Conservation (phyloP, 768 basidiomycete species). For the Termitomyces sp. region DNA sequence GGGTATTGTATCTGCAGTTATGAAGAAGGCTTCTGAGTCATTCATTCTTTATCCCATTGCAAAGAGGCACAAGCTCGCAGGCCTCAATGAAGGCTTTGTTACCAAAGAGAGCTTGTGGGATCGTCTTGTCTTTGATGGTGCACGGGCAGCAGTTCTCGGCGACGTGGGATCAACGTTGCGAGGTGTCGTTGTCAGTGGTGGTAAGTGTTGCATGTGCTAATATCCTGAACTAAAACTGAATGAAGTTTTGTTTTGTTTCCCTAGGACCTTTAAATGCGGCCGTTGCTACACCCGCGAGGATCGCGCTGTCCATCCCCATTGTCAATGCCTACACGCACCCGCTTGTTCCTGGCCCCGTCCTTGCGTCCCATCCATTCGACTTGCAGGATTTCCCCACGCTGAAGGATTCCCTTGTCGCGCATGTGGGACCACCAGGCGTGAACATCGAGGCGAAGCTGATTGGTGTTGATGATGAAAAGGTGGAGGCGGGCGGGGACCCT, state of each 20-base stretch:
- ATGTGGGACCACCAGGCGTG: slow-evolving; percentile 76
- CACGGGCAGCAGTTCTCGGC: slow-evolving; percentile 58
- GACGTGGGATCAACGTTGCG: slow-evolving; percentile 60
- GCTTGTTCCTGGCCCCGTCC: slow-evolving; percentile 68
- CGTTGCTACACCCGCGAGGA: slow-evolving; percentile 57
- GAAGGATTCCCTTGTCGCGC: slow-evolving; percentile 31
- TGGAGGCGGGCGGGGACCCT: slow-evolving; percentile 69
- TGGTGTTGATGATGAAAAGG: slow-evolving; percentile 57
- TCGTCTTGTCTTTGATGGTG: slow-evolving; percentile 65
- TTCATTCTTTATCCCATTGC: slow-evolving; percentile 58
- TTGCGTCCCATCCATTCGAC: slow-evolving; percentile 83
- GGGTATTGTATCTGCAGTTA: slow-evolving; percentile 49
- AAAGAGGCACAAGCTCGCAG: slow-evolving; percentile 74
- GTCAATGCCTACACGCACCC: slow-evolving; percentile 62
- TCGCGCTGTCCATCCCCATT: slow-evolving; percentile 75
- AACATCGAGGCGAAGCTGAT: slow-evolving; percentile 84
- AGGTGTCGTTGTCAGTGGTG: slow-evolving; percentile 69
- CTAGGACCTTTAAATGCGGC: slow-evolving; percentile 49
- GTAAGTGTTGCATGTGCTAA: slow-evolving; percentile 33
- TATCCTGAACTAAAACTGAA: neutral
- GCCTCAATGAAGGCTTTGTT: slow-evolving; percentile 68
- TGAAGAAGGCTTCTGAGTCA: slow-evolving; percentile 50
- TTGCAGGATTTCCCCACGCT: slow-evolving; percentile 63
- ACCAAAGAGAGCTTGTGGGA: slow-evolving; percentile 86
- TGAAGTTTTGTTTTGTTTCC: neutral